These are phyloP conservation scores for Neurospora sp. DNA, from an alignment of 495 filamentous ascomycete species.

Conservation along the genomic window DNA sequence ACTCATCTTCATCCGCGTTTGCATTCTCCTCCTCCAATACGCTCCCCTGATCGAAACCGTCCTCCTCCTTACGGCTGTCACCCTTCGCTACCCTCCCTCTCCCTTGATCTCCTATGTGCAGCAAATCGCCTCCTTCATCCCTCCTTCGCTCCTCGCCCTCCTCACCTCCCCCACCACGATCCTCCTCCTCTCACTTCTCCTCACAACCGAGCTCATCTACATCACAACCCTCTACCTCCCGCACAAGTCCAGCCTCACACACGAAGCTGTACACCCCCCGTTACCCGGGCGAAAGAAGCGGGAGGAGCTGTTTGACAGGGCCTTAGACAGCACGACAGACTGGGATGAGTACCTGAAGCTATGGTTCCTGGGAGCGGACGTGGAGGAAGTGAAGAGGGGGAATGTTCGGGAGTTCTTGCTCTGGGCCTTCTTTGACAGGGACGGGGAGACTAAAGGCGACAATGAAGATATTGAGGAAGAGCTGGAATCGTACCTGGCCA, in stretches of 20 bases:
- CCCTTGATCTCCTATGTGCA: background rate
- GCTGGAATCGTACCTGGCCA: conserved; percentile 44
- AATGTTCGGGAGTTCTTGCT: conserved; percentile 55
- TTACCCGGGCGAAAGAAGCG: conserved; percentile 28
- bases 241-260: conserved; percentile 37
- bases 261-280: conserved; percentile 42
- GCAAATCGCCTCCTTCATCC: background rate
- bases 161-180: background rate
- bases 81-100: conserved; percentile 3
- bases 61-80: conserved; percentile 27
- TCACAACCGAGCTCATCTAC: conserved; percentile 41
- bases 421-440: conserved; percentile 53
- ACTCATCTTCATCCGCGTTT: conserved; percentile 36
- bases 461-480: conserved; percentile 39
- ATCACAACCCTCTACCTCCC: conserved; percentile 46
- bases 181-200: conserved; percentile 21
- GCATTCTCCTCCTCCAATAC: conserved; percentile 41
- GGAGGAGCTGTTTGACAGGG: conserved; percentile 42
- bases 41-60: conserved; percentile 41
- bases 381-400: conserved; percentile 49
- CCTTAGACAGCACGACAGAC: conserved; percentile 44
- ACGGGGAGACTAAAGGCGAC: conserved; percentile 17
- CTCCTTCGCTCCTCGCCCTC: background rate
- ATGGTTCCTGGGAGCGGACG: conserved; percentile 55
- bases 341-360: conserved; percentile 44